Evolutionary conservation across 108 stramenopile genomes (phyloP).

Genomic region (Skeletonema potamos): DNA sequence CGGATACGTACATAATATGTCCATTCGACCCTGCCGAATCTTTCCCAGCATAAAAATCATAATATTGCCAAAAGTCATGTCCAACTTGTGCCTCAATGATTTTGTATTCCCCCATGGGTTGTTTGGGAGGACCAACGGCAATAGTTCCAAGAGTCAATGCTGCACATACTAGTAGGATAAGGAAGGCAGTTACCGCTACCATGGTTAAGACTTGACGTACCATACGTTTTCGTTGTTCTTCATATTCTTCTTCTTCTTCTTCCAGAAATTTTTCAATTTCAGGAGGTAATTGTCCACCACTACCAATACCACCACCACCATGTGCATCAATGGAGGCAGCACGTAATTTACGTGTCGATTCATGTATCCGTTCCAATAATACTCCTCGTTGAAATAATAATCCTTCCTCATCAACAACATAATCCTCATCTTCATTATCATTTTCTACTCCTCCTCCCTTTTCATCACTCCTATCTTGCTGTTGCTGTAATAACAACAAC

Average conservation of each 20-base stretch:
- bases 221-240: neutral
- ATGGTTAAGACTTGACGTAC: constrained; percentile 13
- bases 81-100: constrained; percentile 77
- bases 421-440: no score
- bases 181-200: constrained; percentile 5
- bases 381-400: no score
- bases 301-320: no score
- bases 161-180: constrained; percentile 15
- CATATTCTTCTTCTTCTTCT: neutral
- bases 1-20: constrained; percentile 62
- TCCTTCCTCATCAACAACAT: no score
- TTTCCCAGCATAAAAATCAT: constrained; percentile 78
- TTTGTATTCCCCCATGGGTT: constrained; percentile 75
- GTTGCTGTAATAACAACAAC: no score
- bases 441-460: no score
- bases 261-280: neutral
- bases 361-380: constrained; percentile 16
- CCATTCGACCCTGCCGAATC: constrained; percentile 85
- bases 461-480: no score
- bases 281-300: no score
- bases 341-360: constrained; percentile 31
- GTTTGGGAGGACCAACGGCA: constrained; percentile 69
- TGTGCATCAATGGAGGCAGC: neutral
- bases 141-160: constrained; percentile 15
- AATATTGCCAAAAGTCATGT: constrained; percentile 67